Percentiles rank a stretch among this genome's conserved stretches.
Evolutionary conservation across 179 eudicot genomes (phyloP).

Genomic region (Camellia oleifera): DNA sequence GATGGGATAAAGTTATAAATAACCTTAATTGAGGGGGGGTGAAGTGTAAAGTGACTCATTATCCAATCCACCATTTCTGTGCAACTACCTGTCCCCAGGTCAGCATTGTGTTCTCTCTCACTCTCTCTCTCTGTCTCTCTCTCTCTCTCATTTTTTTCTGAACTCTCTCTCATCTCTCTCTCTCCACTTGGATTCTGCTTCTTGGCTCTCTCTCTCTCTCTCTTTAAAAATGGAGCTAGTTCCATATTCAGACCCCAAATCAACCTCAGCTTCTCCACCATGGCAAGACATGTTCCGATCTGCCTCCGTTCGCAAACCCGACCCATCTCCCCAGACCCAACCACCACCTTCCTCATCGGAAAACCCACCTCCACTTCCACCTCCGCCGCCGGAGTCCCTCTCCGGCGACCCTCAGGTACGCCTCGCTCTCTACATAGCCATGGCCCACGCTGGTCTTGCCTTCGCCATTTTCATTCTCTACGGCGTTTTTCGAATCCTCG

Average conservation of each 20-base stretch:
- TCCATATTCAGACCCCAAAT: conserved; percentile 48
- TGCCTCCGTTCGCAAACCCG: conserved; percentile 62
- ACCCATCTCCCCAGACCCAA: conserved; percentile 16
- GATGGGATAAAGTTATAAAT: too few species aligned
- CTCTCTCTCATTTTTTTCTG: not conserved
- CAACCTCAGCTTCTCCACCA: conserved; percentile 37
- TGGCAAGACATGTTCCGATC: conserved; percentile 97
- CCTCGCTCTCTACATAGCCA: conserved; percentile 74
- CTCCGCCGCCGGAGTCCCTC: conserved; percentile 19
- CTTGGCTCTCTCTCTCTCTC: not conserved
- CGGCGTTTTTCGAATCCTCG: conserved; percentile 63
- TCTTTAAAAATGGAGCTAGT: conserved; percentile 49
- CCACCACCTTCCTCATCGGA: conserved; percentile 20
- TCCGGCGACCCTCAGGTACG: conserved; percentile 64
- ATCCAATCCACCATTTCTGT: too few species aligned
- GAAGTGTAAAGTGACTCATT: too few species aligned
- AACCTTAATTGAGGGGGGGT: too few species aligned
- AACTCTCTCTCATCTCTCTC: not conserved
- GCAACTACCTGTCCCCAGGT: too few species aligned
- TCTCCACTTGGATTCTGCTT: not conserved
- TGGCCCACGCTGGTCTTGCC: conserved; percentile 87
- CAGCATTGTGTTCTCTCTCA: not conserved
- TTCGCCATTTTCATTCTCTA: conserved; percentile 59
- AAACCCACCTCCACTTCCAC: not conserved
- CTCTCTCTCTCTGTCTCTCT: not conserved